Evolutionary conservation across 306 rosid species (phyloP).

Genomic region (Prunus salicina): DNA sequence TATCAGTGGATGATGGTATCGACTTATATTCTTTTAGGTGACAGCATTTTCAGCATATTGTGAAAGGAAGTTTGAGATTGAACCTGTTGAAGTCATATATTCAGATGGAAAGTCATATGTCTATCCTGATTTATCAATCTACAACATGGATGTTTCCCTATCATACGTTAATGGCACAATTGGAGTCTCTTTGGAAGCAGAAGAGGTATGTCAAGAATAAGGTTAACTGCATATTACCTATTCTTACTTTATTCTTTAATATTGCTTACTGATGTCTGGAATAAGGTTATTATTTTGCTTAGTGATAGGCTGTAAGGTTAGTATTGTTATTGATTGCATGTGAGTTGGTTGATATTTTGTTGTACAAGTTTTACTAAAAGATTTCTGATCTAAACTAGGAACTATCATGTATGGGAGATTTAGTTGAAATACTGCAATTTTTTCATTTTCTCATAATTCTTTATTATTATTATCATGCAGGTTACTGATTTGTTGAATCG

Average conservation of each 20-base stretch:
- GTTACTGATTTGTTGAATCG: constrained; percentile 65
- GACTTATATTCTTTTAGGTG: constrained; percentile 45
- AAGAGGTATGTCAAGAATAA: constrained; percentile 49
- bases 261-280: not conserved
- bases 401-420: not conserved
- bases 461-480: constrained; percentile 34
- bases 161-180: constrained; percentile 60
- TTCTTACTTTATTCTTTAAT: not conserved
- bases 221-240: not conserved
- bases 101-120: constrained; percentile 67
- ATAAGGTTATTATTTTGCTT: not conserved
- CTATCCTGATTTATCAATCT: constrained; percentile 81
- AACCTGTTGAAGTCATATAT: constrained; percentile 82
- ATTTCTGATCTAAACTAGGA: not conserved
- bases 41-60: constrained; percentile 73
- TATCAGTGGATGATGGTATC: constrained; percentile 16
- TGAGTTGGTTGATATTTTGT: not conserved
- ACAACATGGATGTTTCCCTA: constrained; percentile 82
- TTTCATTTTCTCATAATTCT: constrained; percentile 6
- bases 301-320: not conserved
- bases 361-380: not conserved
- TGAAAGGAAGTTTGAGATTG: constrained; percentile 70
- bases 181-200: constrained; percentile 76
- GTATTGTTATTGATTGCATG: not conserved
- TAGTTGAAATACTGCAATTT: not conserved